phyloP scores from a whole-genome alignment of 805 yeast species.

The Cyberlindnera maclurae region DNA sequence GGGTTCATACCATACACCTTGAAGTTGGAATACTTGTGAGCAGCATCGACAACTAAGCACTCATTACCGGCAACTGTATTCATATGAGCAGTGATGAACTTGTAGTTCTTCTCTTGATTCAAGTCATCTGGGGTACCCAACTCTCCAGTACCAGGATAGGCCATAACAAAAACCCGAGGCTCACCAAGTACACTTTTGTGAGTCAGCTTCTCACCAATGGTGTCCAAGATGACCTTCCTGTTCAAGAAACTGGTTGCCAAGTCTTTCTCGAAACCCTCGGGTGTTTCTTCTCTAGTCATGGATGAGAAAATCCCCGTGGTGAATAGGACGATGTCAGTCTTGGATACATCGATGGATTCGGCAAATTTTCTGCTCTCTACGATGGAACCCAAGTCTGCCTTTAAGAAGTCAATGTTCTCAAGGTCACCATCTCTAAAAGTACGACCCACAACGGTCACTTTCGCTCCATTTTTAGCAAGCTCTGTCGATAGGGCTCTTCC shows the following conservation, averaged over 20 bases:
- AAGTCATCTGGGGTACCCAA: slow-evolving; percentile 29
- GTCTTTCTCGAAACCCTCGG: slow-evolving; percentile 33
- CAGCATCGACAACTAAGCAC: slow-evolving; percentile 25
- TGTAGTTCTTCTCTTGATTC: slow-evolving; percentile 28
- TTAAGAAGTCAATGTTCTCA: slow-evolving; percentile 24
- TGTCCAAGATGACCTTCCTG: slow-evolving; percentile 27
- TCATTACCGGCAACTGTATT: slow-evolving; percentile 39
- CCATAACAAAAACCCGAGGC: slow-evolving; percentile 33
- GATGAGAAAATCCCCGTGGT: slow-evolving; percentile 36
- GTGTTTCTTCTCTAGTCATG: slow-evolving; percentile 25
- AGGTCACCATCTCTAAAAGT: slow-evolving; percentile 26
- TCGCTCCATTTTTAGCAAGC: slow-evolving; percentile 24
- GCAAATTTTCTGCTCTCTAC: slow-evolving; percentile 22
- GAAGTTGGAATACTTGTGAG: slow-evolving; percentile 16
- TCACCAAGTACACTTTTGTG: slow-evolving; percentile 2
- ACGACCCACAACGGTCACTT: slow-evolving; percentile 31
- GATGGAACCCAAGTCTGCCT: slow-evolving; percentile 30
- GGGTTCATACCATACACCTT: slow-evolving; percentile 34
- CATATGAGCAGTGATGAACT: slow-evolving; percentile 27
- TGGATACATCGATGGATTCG: slow-evolving; percentile 14
- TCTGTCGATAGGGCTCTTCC: slow-evolving; percentile 28
- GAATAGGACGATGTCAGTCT: slow-evolving; percentile 27
- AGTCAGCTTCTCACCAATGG: slow-evolving; percentile 22
- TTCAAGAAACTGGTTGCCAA: slow-evolving; percentile 33
- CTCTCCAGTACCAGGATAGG: slow-evolving; percentile 30